These are phyloP conservation scores for Candida awuae DNA, from an alignment of 805 yeast species.

Conservation along the genomic window DNA sequence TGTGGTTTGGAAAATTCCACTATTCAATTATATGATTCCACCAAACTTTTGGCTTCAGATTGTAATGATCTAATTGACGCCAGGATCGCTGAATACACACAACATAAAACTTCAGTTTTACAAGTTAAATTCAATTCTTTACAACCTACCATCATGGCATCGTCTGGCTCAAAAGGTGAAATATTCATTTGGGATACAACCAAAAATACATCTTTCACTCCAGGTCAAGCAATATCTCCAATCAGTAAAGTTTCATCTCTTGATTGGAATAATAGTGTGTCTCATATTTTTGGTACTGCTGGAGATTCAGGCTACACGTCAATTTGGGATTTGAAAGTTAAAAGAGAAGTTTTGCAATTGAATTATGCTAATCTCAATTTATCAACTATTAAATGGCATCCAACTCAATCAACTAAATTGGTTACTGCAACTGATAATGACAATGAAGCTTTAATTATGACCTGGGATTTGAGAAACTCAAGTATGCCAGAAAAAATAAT, in stretches of 20 bases:
- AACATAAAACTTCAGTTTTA: slow-evolving; percentile 65
- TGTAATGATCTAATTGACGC: slow-evolving; percentile 31
- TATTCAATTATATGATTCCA: slow-evolving; percentile 70
- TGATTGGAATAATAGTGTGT: slow-evolving; percentile 80
- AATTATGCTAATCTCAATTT: slow-evolving; percentile 67
- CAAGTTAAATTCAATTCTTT: slow-evolving; percentile 70
- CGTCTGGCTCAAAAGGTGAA: slow-evolving; percentile 88
- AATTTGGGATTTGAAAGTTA: slow-evolving; percentile 87
- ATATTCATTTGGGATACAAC: slow-evolving; percentile 84
- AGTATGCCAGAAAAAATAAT: slow-evolving; percentile 77
- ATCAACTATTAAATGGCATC: slow-evolving; percentile 91
- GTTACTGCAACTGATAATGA: slow-evolving; percentile 85
- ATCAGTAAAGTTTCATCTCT: slow-evolving; percentile 73
- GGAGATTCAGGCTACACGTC: slow-evolving; percentile 81
- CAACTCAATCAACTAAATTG: slow-evolving; percentile 74
- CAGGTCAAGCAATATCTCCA: slow-evolving; percentile 76
- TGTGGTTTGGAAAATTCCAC: slow-evolving; percentile 85
- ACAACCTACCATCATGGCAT: slow-evolving; percentile 63
- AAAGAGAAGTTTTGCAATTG: slow-evolving; percentile 82
- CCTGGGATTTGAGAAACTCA: slow-evolving; percentile 94
- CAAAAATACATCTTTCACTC: slow-evolving; percentile 46
- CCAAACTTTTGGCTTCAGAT: slow-evolving; percentile 36
- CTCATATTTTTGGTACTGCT: slow-evolving; percentile 86
- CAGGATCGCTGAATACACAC: slow-evolving; percentile 42
- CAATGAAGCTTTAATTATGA: slow-evolving; percentile 64